phyloP scores from a whole-genome alignment of 2,329 filamentous ascomycete species.

The Cytospora mali region DNA sequence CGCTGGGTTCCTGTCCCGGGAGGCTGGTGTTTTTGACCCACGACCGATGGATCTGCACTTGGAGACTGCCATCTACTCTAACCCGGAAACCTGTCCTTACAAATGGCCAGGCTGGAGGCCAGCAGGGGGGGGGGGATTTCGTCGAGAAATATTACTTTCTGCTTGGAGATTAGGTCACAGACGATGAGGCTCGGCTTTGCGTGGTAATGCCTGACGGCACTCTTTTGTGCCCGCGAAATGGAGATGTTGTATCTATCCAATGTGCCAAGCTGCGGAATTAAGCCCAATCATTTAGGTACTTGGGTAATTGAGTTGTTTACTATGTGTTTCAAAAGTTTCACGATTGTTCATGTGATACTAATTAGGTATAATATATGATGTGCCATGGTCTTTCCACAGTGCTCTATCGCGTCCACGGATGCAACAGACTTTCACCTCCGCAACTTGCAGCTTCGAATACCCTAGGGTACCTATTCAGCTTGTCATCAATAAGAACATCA shows the following conservation, averaged over 20 bases:
- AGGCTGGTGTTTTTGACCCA: neutral
- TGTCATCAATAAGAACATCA: too few relatives aligned
- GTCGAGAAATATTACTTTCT: neutral
- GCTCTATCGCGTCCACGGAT: too few relatives aligned
- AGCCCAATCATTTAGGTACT: too few relatives aligned
- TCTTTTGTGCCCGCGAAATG: neutral
- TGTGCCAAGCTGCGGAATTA: neutral
- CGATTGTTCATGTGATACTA: too few relatives aligned
- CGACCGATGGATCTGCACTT: conserved; percentile 1
- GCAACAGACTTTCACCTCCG: too few relatives aligned
- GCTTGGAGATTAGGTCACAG: neutral
- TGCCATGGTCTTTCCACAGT: too few relatives aligned
- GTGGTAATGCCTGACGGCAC: conserved; percentile 1
- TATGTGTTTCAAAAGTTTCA: too few relatives aligned
- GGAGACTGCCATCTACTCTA: neutral
- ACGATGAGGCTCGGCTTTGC: neutral
- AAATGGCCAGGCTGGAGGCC: neutral
- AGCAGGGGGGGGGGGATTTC: neutral
- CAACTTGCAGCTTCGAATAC: too few relatives aligned
- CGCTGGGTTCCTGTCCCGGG: neutral
- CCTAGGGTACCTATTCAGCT: too few relatives aligned
- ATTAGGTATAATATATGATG: too few relatives aligned
- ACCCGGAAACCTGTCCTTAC: neutral
- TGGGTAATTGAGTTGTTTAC: too few relatives aligned
- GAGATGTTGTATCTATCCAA: neutral